phyloP scores from a whole-genome alignment of 2,329 filamentous ascomycete species.

The Penicillium occitanis region DNA sequence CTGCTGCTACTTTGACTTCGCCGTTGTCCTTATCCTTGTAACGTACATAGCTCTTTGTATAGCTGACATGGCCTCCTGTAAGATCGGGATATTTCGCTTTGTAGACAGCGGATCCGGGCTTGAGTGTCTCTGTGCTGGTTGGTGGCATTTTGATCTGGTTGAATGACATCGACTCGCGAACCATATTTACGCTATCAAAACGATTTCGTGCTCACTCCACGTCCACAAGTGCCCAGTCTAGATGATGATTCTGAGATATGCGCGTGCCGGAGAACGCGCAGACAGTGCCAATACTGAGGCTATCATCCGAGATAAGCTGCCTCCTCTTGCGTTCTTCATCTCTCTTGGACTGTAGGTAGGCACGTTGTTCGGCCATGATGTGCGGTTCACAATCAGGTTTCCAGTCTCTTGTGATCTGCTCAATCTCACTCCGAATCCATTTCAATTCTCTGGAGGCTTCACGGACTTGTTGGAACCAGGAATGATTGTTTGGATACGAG shows the following conservation, averaged over 20 bases:
- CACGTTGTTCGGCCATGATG: background rate
- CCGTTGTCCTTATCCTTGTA: background rate
- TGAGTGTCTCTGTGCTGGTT: background rate
- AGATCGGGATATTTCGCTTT: background rate
- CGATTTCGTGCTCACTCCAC: background rate
- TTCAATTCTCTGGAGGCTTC: background rate
- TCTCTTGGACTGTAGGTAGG: background rate
- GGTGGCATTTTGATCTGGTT: background rate
- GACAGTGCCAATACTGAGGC: slow-evolving; percentile 4
- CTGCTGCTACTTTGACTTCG: background rate
- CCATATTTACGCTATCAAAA: background rate
- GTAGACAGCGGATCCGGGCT: background rate
- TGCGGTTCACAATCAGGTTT: background rate
- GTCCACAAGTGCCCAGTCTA: slow-evolving; percentile 15
- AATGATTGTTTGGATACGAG: background rate
- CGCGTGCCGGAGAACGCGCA: background rate
- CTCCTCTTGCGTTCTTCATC: background rate
- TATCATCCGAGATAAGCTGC: background rate
- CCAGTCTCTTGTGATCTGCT: background rate
- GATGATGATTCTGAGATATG: slow-evolving; percentile 1
- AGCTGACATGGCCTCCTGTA: background rate
- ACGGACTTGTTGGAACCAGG: background rate
- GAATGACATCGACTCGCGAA: background rate
- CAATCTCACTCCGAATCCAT: background rate
- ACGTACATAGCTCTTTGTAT: slow-evolving; percentile 16